Conservation (phyloP, 495 filamentous ascomycete genomes). For the Penicillium odoratum region DNA sequence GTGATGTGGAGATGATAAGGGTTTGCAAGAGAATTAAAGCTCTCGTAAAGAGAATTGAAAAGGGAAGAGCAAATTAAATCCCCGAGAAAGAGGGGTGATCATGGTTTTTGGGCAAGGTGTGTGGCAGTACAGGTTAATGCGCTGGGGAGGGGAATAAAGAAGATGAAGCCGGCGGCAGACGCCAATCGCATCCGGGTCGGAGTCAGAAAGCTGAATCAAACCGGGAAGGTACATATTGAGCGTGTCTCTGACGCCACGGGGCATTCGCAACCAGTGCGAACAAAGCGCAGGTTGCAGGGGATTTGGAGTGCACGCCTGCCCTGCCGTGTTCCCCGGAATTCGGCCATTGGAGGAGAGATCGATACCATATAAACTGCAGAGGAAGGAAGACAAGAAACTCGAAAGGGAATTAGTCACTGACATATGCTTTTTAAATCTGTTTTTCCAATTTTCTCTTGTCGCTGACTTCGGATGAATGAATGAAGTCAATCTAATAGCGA, state of each 20-base stretch:
- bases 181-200: conserved; percentile 20
- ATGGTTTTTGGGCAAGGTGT: conserved; percentile 2
- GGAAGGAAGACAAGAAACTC: background rate
- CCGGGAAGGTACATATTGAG: conserved; percentile 39
- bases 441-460: conserved; percentile 17
- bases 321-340: conserved; percentile 19
- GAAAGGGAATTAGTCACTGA: conserved; percentile 15
- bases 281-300: conserved; percentile 32
- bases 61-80: conserved; percentile 7
- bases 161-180: background rate
- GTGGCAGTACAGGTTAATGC: conserved; percentile 24
- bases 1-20: conserved; percentile 10
- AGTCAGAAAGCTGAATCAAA: conserved; percentile 26
- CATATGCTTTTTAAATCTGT: conserved; percentile 19
- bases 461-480: conserved; percentile 26
- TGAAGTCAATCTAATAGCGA: conserved; percentile 12
- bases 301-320: conserved; percentile 16
- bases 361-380: conserved; percentile 5
- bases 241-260: conserved; percentile 32
- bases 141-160: conserved; percentile 9
- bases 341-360: conserved; percentile 7
- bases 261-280: conserved; percentile 22
- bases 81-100: conserved; percentile 5
- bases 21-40: conserved; percentile 1
- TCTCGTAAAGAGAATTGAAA: conserved; percentile 1